Percentiles rank a stretch among this genome's conserved stretches.
Evolutionary conservation across 2,329 filamentous ascomycete species (phyloP).

Genomic region (Aspergillus sp.): DNA sequence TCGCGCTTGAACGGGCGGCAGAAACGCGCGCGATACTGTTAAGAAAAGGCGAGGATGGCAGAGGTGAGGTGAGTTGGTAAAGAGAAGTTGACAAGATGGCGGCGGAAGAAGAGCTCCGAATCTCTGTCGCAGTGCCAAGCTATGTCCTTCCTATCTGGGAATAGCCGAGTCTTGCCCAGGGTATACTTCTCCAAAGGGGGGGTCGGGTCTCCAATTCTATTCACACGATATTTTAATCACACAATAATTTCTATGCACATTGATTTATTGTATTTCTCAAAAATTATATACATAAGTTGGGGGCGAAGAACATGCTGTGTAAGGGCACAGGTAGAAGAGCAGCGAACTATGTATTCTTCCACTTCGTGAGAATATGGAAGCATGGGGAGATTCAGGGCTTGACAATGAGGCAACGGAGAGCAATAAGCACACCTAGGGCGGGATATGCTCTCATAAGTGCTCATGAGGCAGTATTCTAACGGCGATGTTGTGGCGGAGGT

Average conservation of each 20-base stretch:
- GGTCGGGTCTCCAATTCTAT: not conserved
- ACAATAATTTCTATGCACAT: not conserved
- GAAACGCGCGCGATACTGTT: not conserved
- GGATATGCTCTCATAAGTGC: not conserved
- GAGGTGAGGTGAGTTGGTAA: slow-evolving; percentile 3
- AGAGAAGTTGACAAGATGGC: slow-evolving; percentile 5
- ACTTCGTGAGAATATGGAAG: not conserved
- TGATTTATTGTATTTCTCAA: slow-evolving; percentile 10
- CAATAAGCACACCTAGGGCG: not conserved
- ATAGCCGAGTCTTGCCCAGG: slow-evolving; percentile 1
- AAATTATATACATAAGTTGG: slow-evolving; percentile 16
- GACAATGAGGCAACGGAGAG: slow-evolving; percentile 1
- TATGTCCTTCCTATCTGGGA: slow-evolving; percentile 19
- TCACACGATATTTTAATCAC: not conserved
- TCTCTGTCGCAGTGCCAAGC: slow-evolving; percentile 20
- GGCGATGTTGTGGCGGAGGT: not conserved
- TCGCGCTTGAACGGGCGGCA: not conserved
- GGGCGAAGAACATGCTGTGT: slow-evolving; percentile 2
- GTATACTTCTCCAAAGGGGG: not conserved
- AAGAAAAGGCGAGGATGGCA: not conserved
- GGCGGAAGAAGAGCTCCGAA: slow-evolving; percentile 7
- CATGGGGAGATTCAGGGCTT: not conserved
- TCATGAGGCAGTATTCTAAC: not conserved
- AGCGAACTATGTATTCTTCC: not conserved
- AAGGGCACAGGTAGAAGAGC: not conserved